Evolutionary conservation across 306 rosid genomes (phyloP).

Genomic region (Glycyrrhiza uralensis): DNA sequence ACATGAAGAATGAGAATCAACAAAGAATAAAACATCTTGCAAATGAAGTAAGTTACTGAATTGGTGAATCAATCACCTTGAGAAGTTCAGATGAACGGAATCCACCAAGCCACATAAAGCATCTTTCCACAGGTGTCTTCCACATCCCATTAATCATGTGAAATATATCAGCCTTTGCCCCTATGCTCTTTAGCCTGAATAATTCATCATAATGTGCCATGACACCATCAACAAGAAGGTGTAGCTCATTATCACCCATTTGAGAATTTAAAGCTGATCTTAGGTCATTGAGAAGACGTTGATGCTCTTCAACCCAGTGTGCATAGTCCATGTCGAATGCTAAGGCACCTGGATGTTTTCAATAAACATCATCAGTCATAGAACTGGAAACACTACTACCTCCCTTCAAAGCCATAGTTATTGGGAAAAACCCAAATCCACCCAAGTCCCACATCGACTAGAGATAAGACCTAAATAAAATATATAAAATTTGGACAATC

Average conservation of each 20-base stretch:
- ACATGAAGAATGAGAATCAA: neutral
- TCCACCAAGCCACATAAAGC: conserved; percentile 89
- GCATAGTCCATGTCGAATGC: conserved; percentile 73
- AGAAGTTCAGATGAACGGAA: conserved; percentile 82
- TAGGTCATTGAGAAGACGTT: conserved; percentile 54
- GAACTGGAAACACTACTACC: too few species aligned
- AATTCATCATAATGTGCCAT: conserved; percentile 68
- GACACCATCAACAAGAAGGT: conserved; percentile 63
- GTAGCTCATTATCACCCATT: conserved; percentile 63
- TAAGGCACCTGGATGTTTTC: conserved; percentile 51
- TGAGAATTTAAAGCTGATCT: conserved; percentile 65
- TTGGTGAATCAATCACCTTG: conserved; percentile 40
- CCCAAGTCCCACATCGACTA: too few species aligned
- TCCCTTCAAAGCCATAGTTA: too few species aligned
- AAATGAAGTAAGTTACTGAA: neutral
- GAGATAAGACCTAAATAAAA: too few species aligned
- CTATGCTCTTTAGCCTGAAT: conserved; percentile 68
- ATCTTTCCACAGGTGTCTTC: conserved; percentile 78
- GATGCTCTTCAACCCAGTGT: conserved; percentile 84
- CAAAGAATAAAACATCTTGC: neutral
- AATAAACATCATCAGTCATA: neutral
- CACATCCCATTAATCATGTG: conserved; percentile 79
- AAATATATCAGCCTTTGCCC: conserved; percentile 68
- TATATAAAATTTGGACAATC: too few species aligned
- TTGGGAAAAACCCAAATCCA: too few species aligned